Evolutionary conservation across 2,329 filamentous ascomycete genomes (phyloP), one percentile per base, ranked within the genome.

Genomic region (Ophiostoma perfectum): DNA sequence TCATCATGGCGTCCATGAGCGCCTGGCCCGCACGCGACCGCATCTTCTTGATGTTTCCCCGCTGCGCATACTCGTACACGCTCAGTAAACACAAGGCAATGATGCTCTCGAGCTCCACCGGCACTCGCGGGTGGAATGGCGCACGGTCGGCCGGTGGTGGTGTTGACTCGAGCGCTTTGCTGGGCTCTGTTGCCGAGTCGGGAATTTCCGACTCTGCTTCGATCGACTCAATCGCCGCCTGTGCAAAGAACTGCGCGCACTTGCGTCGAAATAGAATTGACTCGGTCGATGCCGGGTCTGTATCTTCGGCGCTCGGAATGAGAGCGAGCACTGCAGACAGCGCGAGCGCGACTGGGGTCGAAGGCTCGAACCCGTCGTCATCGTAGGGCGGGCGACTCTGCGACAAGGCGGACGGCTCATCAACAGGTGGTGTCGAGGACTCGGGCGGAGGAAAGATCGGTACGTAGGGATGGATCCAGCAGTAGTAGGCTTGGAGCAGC

Each of bases 1-100:
- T 78, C 76, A 83, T 81, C 77, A 83, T 81, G 7, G 82, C 82
- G 16, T 78, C 73, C 70, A 81, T 76, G 49, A 84, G 72, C 3
- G 82, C 82, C 68, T 82, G 79, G 0, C 80, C 81, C 0, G 81
- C 79, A 66, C 82, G 77, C 68, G 77, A 79, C 67, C 79, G 77
- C 81, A 84, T 83, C 73, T 83, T 84, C 70, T 81, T 80, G 70
- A 84, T 74, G 71, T 84, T 84, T 0, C 82, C 82, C 5, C 82
- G 77, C 70, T 84, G 82, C 0, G 81, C 79, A 74, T 84, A 84
- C 73, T 84, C 82, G 72, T 84, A 84, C 5, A 82, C 78, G 71
- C 81, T 82, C 2, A 84, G 74, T 12, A 84, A 72, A 65, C 82
- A 75, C 45, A 84, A 75, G 2, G 82, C 81, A 42, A 84, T 76